phyloP scores from a whole-genome alignment of 768 basidiomycete species.

The Lactarius pseudohatsudake region DNA sequence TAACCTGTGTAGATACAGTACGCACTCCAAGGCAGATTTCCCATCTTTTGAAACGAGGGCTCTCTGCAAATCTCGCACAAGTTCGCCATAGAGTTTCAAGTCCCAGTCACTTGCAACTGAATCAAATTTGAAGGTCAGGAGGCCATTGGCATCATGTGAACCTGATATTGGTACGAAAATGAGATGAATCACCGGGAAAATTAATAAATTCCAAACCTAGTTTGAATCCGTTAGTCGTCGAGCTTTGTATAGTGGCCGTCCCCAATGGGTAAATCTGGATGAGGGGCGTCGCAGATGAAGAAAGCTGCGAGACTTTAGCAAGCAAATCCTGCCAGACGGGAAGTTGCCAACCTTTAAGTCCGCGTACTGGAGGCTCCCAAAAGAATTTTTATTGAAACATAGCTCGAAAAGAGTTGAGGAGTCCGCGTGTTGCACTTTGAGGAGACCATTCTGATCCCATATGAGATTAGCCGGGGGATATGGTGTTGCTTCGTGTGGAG shows the following conservation, averaged over 20 bases:
- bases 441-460: slow-evolving; percentile 1
- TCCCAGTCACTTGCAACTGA: slow-evolving; percentile 10
- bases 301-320: slow-evolving; percentile 1
- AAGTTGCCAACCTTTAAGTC: slow-evolving; percentile 9
- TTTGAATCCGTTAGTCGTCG: neutral
- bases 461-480: neutral
- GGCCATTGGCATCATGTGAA: neutral
- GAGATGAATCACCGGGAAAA: neutral
- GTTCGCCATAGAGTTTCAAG: neutral
- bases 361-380: slow-evolving; percentile 3
- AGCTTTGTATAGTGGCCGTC: neutral
- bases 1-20: neutral
- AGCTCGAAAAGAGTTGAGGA: slow-evolving; percentile 15
- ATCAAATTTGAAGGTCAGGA: slow-evolving; percentile 24
- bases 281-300: neutral
- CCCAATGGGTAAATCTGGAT: slow-evolving; percentile 11
- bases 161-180: slow-evolving; percentile 6
- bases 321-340: neutral
- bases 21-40: slow-evolving; percentile 19
- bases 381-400: slow-evolving; percentile 3
- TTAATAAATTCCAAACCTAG: slow-evolving; percentile 1
- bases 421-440: slow-evolving; percentile 9
- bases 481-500: neutral
- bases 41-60: neutral
- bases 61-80: slow-evolving; percentile 1